Evolutionary conservation across 1,284 basidiomycete species (phyloP), one percentile per base, ranked within the genome.

Genomic region (Trichosporon ovoides): DNA sequence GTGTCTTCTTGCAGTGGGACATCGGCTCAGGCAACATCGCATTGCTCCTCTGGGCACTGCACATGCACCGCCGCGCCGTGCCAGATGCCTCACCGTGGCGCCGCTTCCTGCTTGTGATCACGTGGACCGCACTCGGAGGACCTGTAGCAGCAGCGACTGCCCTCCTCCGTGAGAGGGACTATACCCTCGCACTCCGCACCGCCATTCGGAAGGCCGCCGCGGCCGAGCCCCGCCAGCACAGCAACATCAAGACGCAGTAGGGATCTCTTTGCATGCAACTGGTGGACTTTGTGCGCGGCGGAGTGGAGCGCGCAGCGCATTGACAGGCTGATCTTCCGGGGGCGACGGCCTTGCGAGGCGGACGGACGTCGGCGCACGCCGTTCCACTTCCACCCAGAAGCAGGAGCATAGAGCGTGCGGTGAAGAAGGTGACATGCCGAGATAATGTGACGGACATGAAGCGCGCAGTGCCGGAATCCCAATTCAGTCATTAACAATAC

Each of bases 31-130:
- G 43, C 16, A 48, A 48, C 43, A 28, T 22, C 16, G 43, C 43
- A 22, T 22, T 48, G 11, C 4, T 48, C 14, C 14, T 48, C 22
- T 48, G 43, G 43, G 43, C 43, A 6, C 43, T 48, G 24, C 43
- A 48, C 24, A 28, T 31, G 43, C 43, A 48, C 43, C 43, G 43
- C 43, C 43, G 43, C 22, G 43, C 43, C 13, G 22, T 48, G 43
- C 43, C 43, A 14, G n/a, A 31, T 4, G 43, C 43, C 2, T 10
- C 16, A 7, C 43, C 28, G 7, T 16, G 22, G 43, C 24, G 24
- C 43, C 14, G 43, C 22, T 22, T 48, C 22, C 24, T 11, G 22
- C 10, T 48, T 14, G 14, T 48, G 22, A 22, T 10, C 6, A n/a
- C 10, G 24, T 48, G 43, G 43, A 1, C 28, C 24, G 22, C 43